A percentile compares a stretch with the other conserved stretches of the same genome.
Evolutionary conservation across 805 yeast genomes (phyloP).

Genomic region (Pichia paraexigua): DNA sequence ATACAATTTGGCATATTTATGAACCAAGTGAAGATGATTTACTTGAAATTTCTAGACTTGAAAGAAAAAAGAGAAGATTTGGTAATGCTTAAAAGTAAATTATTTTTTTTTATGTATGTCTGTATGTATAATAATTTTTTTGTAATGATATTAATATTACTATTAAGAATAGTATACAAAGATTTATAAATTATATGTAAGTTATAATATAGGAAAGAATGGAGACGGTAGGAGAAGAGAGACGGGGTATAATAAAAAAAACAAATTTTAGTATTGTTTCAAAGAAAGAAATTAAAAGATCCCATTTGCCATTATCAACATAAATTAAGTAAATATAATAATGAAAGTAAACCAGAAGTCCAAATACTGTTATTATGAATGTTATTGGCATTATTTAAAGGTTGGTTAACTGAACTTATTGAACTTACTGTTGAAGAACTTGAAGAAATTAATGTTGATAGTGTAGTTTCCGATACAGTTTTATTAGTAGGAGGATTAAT

Average conservation of each 20-base stretch:
- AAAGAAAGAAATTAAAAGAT: neutral
- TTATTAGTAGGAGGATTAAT: conserved; percentile 10
- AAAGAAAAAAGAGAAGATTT: conserved; percentile 48
- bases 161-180: neutral
- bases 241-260: neutral
- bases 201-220: neutral
- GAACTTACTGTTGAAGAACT: neutral
- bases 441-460: neutral
- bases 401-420: neutral
- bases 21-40: conserved; percentile 85
- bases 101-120: neutral
- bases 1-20: conserved; percentile 84
- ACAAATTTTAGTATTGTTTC: neutral
- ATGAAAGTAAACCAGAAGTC: neutral
- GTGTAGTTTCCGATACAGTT: neutral
- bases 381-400: neutral
- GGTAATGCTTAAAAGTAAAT: neutral
- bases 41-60: conserved; percentile 58
- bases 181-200: too few species aligned
- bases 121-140: neutral
- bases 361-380: neutral
- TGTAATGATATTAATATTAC: too few species aligned
- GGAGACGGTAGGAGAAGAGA: neutral
- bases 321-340: neutral
- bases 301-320: neutral